phyloP scores from a whole-genome alignment of 768 basidiomycete genomes.

The Pulveroboletus sp. region DNA sequence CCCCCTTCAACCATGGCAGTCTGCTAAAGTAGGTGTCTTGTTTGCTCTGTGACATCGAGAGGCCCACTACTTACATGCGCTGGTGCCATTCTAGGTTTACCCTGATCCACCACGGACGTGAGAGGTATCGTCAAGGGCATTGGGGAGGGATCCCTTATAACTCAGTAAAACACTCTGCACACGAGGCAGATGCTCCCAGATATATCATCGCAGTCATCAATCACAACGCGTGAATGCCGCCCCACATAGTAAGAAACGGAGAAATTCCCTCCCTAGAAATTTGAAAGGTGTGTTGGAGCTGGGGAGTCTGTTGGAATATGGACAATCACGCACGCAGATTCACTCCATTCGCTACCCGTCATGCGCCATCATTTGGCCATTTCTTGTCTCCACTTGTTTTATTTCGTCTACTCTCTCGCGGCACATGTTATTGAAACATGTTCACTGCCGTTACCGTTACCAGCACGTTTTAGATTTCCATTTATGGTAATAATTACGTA shows the following conservation, averaged over 20 bases:
- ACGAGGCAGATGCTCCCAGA: constrained; percentile 21
- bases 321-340: no score
- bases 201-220: constrained; percentile 8
- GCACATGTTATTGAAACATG: no score
- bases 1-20: not conserved
- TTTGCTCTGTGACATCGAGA: not conserved
- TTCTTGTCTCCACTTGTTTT: no score
- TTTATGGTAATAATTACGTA: no score
- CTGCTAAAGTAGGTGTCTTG: not conserved
- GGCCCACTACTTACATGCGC: constrained; percentile 6
- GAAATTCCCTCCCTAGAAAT: not conserved
- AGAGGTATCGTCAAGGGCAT: constrained; percentile 3
- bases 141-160: constrained; percentile 2
- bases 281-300: not conserved
- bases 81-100: not conserved
- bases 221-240: not conserved
- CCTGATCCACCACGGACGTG: not conserved
- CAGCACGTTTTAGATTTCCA: no score
- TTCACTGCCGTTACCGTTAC: no score
- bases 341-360: no score
- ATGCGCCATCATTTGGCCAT: not conserved
- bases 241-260: not conserved
- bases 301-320: no score
- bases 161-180: not conserved
- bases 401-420: no score